Conservation (phyloP, 352 stramenopile genomes). For the Globisporangium polare region DNA sequence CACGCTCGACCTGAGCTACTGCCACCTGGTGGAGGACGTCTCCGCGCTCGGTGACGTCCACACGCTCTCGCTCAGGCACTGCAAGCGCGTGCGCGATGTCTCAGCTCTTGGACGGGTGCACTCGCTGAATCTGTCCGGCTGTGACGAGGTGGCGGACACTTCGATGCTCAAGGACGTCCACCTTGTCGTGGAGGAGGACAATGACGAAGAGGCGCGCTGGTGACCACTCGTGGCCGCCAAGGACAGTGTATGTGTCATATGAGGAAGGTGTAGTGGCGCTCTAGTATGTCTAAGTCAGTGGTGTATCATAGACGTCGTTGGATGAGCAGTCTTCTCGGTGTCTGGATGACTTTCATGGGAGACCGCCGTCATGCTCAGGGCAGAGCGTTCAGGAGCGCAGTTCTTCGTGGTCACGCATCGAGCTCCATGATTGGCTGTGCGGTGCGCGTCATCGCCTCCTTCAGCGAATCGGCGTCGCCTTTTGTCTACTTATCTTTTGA, state of each 20-base stretch:
- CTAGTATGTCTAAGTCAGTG: too few relatives aligned
- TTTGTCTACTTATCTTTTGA: not conserved
- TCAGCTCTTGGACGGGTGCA: constrained; percentile 36
- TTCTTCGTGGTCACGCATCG: not conserved
- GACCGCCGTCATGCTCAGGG: too few relatives aligned
- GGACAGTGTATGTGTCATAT: too few relatives aligned
- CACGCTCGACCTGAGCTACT: constrained; percentile 51
- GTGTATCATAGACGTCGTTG: too few relatives aligned
- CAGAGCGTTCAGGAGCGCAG: too few relatives aligned
- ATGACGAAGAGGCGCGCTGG: too few relatives aligned
- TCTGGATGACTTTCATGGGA: too few relatives aligned
- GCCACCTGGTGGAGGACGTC: constrained; percentile 35
- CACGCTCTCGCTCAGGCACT: constrained; percentile 57
- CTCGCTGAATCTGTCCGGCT: constrained; percentile 55
- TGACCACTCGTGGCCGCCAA: too few relatives aligned
- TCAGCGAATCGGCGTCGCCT: not conserved
- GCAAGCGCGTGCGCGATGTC: constrained; percentile 48
- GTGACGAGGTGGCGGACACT: constrained; percentile 28
- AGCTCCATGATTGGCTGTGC: not conserved
- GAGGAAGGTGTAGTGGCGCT: too few relatives aligned
- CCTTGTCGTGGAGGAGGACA: not conserved
- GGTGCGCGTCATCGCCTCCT: not conserved
- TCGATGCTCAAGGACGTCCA: not conserved
- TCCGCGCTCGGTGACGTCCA: constrained; percentile 33
- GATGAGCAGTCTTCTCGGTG: too few relatives aligned